phyloP scores from a whole-genome alignment of 805 yeast species.

The Komagataella pseudopastoris region DNA sequence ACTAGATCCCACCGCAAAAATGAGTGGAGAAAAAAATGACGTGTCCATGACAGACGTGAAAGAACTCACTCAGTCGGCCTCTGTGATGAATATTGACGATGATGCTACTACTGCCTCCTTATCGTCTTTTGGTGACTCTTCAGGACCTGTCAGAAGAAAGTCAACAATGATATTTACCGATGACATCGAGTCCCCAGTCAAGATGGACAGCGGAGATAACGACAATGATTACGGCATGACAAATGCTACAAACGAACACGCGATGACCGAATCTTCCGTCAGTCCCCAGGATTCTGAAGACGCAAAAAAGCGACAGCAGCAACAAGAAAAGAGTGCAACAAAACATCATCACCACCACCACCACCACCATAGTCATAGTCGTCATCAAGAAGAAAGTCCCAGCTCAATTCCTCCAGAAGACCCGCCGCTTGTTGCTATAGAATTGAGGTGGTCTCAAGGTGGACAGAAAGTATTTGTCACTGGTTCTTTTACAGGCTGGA shows the following conservation, averaged over 20 bases:
- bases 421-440: slow-evolving; percentile 30
- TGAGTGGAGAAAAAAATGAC: slow-evolving; percentile 10
- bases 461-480: slow-evolving; percentile 92
- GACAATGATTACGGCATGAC: slow-evolving; percentile 12
- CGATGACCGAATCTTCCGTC: slow-evolving; percentile 7
- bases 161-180: slow-evolving; percentile 63
- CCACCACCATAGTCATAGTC: slow-evolving; percentile 5
- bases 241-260: slow-evolving; percentile 12
- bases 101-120: not conserved
- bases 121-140: slow-evolving; percentile 4
- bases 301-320: slow-evolving; percentile 6
- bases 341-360: not conserved
- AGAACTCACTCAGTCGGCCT: slow-evolving; percentile 1
- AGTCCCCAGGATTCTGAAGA: slow-evolving; percentile 6
- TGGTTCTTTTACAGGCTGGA: slow-evolving; percentile 97
- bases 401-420: slow-evolving; percentile 9
- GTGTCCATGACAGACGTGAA: slow-evolving; percentile 21
- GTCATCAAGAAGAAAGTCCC: slow-evolving; percentile 1
- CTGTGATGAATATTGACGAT: slow-evolving; percentile 7
- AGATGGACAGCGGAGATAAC: slow-evolving; percentile 15
- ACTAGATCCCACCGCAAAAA: not conserved
- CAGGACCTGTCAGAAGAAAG: slow-evolving; percentile 35
- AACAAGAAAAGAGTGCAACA: not conserved
- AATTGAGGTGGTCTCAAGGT: slow-evolving; percentile 91
- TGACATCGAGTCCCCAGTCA: slow-evolving; percentile 41